Base-by-base conservation (phyloP, 345 rosid species). In the Geranium rotundifolium region DNA sequence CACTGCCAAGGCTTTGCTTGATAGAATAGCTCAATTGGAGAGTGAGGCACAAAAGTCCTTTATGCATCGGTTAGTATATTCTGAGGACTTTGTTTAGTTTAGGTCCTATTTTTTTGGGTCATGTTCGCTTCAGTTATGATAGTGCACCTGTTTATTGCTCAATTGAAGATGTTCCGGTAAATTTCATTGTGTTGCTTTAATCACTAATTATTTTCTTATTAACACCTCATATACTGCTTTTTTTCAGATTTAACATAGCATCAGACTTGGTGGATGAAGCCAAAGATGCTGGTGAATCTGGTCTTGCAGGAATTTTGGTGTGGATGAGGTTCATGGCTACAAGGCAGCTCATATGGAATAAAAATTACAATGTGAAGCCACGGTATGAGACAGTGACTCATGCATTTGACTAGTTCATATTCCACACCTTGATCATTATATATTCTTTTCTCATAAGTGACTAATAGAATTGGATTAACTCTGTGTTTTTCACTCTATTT, bases 271-370 rank as follows among this genome's bases (percentile, higher is more conserved):
- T 86, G 59, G 81, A 85, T 60, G 79, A 88, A 77, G 92, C 96
- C 65, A 84, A 80, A 81, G 60, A 75, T 77, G 81, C 85, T 59
- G 97, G 96, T 41, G 83, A 82, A 60, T 69, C 84, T 74, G 97
- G 96, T 63, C 69, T 93, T 54, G 91, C 95, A 9, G 99, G 89
- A 68, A 82, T 93, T 67, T 85, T 93, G 73, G 99, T 88, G 56
- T 93, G 99, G 99, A 86, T 90, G 96, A 85, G 99, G 81, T 93
- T 90, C 79, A 93, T 93, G 99, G 97, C 99, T 59, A 86, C 90
- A 49, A 85, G 99, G 72, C 99, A 93, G 79, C 97, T 93, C 58
- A 83, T 85, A 77, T 93, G 99, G 99, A 93, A 93, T 76, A 93
- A 90, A 78, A 88, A 88, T 81, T 93, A 93, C 80, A 93, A 93